Conservation (phyloP, 768 basidiomycete species). For the Hydnum rufescens region DNA sequence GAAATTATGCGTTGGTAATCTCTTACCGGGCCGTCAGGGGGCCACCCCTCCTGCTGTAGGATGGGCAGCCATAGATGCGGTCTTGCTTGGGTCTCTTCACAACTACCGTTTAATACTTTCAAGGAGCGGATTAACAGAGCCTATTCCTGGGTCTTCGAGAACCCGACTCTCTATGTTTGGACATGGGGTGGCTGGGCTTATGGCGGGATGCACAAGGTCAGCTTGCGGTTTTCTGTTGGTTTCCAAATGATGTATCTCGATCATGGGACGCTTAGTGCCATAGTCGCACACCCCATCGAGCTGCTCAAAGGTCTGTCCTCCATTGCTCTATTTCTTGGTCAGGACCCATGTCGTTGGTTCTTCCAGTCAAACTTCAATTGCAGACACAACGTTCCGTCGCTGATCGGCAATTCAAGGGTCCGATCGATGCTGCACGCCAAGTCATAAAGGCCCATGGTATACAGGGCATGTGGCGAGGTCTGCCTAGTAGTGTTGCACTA, state of each 20-base stretch:
- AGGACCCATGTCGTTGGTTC: not conserved
- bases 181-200: conserved; percentile 45
- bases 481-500: conserved; percentile 52
- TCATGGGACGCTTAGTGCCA: conserved; percentile 24
- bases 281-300: conserved; percentile 61
- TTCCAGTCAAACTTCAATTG: conserved; percentile 45
- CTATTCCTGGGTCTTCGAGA: conserved; percentile 17
- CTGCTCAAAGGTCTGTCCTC: conserved; percentile 40
- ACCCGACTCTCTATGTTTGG: conserved; percentile 39
- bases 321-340: not conserved
- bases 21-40: conserved; percentile 17
- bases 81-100: conserved; percentile 48
- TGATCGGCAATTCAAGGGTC: conserved; percentile 37
- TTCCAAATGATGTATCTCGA: not conserved
- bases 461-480: conserved; percentile 52
- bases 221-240: conserved; percentile 6
- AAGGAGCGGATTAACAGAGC: conserved; percentile 33
- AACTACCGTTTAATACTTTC: conserved; percentile 47
- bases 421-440: conserved; percentile 44
- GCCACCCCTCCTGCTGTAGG: conserved; percentile 53
- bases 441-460: conserved; percentile 42
- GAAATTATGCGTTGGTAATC: not conserved
- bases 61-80: conserved; percentile 54
- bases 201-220: conserved; percentile 52
- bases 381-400: conserved; percentile 32